Conservation (phyloP, 257 asterid genomes). For the Capsicum pubescens region DNA sequence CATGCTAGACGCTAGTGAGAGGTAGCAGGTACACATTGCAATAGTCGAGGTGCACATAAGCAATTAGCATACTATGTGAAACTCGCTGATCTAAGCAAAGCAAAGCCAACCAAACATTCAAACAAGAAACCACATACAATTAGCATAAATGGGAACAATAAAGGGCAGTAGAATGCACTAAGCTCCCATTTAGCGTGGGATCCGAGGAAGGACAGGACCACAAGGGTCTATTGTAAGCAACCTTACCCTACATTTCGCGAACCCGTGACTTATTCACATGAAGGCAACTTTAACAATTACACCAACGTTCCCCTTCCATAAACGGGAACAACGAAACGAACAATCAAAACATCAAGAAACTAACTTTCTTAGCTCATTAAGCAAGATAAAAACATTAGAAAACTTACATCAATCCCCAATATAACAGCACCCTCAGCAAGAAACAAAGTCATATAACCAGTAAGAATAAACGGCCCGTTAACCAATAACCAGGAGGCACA, state of each 20-base stretch:
- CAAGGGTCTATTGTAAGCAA: no score
- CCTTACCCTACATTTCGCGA: no score
- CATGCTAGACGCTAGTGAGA: background rate
- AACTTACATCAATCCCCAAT: constrained; percentile 55
- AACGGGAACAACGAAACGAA: no score
- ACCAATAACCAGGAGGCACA: constrained; percentile 57
- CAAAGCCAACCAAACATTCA: constrained; percentile 8
- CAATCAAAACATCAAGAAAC: background rate
- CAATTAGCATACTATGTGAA: background rate
- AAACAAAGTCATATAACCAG: constrained; percentile 57
- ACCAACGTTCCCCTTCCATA: no score
- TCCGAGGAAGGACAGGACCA: no score
- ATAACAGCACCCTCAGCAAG: constrained; percentile 60
- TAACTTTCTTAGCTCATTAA: background rate
- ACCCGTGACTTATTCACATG: no score
- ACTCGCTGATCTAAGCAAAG: background rate
- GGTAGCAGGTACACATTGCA: background rate
- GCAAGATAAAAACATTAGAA: background rate
- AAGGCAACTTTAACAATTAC: no score
- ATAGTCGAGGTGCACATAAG: background rate
- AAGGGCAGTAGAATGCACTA: no score
- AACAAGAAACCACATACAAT: background rate
- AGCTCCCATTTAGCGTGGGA: no score
- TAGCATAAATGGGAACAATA: background rate
- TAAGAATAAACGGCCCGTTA: constrained; percentile 58